A percentile compares a stretch with the other conserved stretches of the same genome.
Evolutionary conservation across 192 early-diverging fungal genomes (phyloP).

Genomic region (Spizellomyces punctatus): DNA sequence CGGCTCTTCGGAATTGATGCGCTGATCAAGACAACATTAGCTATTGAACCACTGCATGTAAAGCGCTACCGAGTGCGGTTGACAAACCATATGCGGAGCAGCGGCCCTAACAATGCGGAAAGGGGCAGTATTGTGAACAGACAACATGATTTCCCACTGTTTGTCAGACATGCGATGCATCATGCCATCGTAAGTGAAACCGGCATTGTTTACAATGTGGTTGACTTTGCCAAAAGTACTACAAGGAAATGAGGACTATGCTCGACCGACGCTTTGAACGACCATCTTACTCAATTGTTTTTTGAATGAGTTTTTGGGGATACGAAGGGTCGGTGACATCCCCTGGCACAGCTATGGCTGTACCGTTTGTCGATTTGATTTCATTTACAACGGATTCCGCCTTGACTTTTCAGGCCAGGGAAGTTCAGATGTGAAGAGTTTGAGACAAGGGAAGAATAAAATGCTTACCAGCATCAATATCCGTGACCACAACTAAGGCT

Average conservation of each 20-base stretch:
- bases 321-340: conserved; percentile 59
- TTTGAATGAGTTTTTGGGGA: conserved; percentile 57
- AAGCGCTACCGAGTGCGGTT: too few relatives aligned
- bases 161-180: conserved; percentile 35
- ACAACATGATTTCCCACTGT: conserved; percentile 26
- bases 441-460: too few relatives aligned
- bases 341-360: conserved; percentile 46
- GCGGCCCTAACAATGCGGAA: conserved; percentile 67
- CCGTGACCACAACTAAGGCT: conserved; percentile 18
- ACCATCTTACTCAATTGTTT: conserved; percentile 50
- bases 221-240: conserved; percentile 40
- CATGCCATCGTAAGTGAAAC: conserved; percentile 33
- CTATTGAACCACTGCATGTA: too few relatives aligned
- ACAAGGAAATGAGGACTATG: background rate
- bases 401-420: conserved; percentile 33
- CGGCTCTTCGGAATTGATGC: conserved; percentile 59
- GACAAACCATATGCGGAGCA: conserved; percentile 43
- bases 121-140: conserved; percentile 66
- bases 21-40: conserved; percentile 15
- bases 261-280: background rate
- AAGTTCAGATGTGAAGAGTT: too few relatives aligned
- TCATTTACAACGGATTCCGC: conserved; percentile 23
- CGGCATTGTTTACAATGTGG: conserved; percentile 38
- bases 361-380: conserved; percentile 26
- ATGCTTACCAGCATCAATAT: conserved; percentile 10